Conservation (phyloP, 1,139 yeast species). For the Suhomyces chickasaworum region DNA sequence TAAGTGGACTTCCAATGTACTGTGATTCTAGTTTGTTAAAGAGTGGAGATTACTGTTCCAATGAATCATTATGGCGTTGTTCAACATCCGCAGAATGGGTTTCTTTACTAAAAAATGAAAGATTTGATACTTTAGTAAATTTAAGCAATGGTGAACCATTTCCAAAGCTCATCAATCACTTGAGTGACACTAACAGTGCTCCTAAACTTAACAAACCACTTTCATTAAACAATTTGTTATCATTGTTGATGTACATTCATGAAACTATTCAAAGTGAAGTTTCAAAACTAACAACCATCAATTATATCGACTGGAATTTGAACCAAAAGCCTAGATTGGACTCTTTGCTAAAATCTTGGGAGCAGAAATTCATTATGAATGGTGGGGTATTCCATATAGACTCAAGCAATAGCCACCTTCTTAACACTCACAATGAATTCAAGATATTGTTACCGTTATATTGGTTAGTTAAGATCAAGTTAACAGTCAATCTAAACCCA, state of each 20-base stretch:
- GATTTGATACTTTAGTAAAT: constrained; percentile 44
- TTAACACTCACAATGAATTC: constrained; percentile 55
- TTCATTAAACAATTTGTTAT: constrained; percentile 60
- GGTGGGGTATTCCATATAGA: constrained; percentile 62
- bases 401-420: constrained; percentile 50
- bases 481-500: constrained; percentile 59
- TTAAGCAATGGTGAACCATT: constrained; percentile 60
- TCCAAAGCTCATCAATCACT: constrained; percentile 48
- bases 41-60: constrained; percentile 74
- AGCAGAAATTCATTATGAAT: constrained; percentile 55
- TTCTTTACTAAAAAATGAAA: constrained; percentile 22
- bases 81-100: constrained; percentile 62
- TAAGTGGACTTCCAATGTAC: constrained; percentile 61
- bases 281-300: constrained; percentile 32
- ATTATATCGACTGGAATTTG: constrained; percentile 57
- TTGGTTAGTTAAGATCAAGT: constrained; percentile 62
- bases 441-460: constrained; percentile 66
- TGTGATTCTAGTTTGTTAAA: constrained; percentile 59
- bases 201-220: constrained; percentile 9
- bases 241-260: constrained; percentile 71
- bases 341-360: constrained; percentile 64
- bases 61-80: constrained; percentile 72
- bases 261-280: constrained; percentile 61
- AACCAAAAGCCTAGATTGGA: constrained; percentile 58
- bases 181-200: constrained; percentile 28